These are phyloP conservation scores for Salix purpurea DNA, from an alignment of 345 rosid species.

Conservation along the genomic window DNA sequence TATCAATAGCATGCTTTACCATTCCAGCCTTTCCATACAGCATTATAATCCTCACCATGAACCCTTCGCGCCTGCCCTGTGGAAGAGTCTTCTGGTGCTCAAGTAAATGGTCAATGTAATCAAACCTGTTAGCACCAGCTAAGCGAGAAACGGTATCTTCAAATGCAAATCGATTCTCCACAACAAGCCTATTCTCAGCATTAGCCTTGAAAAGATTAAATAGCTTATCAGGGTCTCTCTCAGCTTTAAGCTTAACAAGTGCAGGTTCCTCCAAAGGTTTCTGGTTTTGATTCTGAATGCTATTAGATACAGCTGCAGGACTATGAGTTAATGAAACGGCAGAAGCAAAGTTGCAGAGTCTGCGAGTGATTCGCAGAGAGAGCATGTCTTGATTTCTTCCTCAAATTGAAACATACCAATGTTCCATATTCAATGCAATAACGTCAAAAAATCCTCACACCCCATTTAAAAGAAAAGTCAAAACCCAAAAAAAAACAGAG, in stretches of 20 bases:
- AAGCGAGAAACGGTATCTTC: constrained; percentile 70
- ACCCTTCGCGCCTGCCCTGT: constrained; percentile 84
- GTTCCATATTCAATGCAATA: constrained; percentile 6
- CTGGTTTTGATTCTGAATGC: constrained; percentile 11
- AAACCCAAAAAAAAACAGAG: not conserved
- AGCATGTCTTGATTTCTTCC: constrained; percentile 50
- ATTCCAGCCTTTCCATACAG: constrained; percentile 79
- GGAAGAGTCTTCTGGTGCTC: constrained; percentile 81
- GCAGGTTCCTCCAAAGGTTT: constrained; percentile 53
- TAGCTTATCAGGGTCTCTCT: constrained; percentile 73
- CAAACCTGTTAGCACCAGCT: constrained; percentile 66
- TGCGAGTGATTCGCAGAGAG: constrained; percentile 51
- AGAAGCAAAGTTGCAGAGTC: constrained; percentile 41
- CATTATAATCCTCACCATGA: constrained; percentile 71
- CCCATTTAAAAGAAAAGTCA: constrained; percentile 9
- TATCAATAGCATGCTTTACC: constrained; percentile 58
- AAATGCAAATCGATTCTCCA: constrained; percentile 66
- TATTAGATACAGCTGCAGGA: constrained; percentile 17
- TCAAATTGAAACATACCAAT: constrained; percentile 44
- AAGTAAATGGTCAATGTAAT: constrained; percentile 64
- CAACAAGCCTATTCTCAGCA: constrained; percentile 54
- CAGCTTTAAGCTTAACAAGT: constrained; percentile 66
- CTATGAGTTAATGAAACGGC: constrained; percentile 25
- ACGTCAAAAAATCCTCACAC: not conserved
- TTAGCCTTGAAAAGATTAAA: constrained; percentile 60